Evolutionary conservation across 176 grass and related monocot species (phyloP), one percentile per base, ranked within the genome.

Genomic region (Zoysia japonica): DNA sequence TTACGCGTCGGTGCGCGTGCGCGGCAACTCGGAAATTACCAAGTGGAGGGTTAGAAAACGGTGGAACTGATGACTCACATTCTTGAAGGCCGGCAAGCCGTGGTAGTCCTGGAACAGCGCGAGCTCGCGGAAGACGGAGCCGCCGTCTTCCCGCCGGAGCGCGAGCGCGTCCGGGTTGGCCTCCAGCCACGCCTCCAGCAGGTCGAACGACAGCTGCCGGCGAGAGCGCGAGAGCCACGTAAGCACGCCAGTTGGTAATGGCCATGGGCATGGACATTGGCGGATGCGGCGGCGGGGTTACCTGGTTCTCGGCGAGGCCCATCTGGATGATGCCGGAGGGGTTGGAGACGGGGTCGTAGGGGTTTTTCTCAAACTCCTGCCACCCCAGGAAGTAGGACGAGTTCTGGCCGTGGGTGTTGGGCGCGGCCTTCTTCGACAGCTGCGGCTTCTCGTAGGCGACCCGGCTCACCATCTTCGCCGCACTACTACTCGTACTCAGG

Each of bases 81-180:
- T 94, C 74, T 98, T 98, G 81, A 98, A 98, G 44, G 78, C 88
- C 50, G 92, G 88, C 78, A 94, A 63, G 81, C 95, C 95, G 46
- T 98, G 85, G 86, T 98, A 98, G 77, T 98, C 95, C 86, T 98
- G 95, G 87, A 98, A 98, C 57, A 98, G 88, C 80, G 95, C 95
- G 76, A 98, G 89, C 42, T 98, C 95, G 73, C 88, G 92, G 75
- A 98, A 98, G 48, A 94, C 78, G n/a, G 78, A 91, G 20, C 56
- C 78, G 53, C 86, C 92, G 7, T 82, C 28, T 28, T 28, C 78
- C 1, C 74, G 89, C 40, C 69, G 89, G 78, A 98, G 87, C 2
- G 78, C 87, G 7, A 91, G 85, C 9, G 92, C 85, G 68, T 91
- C 78, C 2, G 95, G 95, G 83, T 98, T 76, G 37, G 65, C 73